phyloP scores from a whole-genome alignment of 192 early-diverging fungal species.

The Entomortierella parvispora region DNA sequence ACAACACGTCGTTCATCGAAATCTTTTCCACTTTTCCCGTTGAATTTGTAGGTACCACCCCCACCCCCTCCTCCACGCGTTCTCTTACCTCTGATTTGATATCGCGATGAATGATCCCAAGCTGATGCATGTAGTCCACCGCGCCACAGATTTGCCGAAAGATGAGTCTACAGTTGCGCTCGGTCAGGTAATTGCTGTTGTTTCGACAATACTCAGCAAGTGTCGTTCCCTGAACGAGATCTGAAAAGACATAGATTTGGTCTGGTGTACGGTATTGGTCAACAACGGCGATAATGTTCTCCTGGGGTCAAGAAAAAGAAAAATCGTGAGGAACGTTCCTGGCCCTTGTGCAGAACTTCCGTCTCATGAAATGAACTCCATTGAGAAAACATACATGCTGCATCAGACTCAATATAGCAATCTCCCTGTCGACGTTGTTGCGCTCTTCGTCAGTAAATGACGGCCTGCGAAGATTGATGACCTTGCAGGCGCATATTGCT shows the following conservation, averaged over 20 bases:
- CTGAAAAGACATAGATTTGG: conserved; percentile 29
- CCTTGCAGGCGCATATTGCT: conserved; percentile 28
- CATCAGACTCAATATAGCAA: conserved; percentile 6
- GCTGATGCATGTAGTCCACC: conserved; percentile 23
- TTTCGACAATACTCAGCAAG: background rate
- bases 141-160: conserved; percentile 35
- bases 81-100: conserved; percentile 53
- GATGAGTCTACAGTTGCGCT: conserved; percentile 10
- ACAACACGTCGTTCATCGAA: too few relatives aligned
- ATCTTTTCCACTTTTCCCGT: too few relatives aligned
- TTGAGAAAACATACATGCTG: conserved; percentile 29
- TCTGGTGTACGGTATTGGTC: background rate
- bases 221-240: conserved; percentile 18
- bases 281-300: conserved; percentile 27
- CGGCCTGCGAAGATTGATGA: background rate
- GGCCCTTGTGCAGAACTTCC: background rate
- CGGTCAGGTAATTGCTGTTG: background rate
- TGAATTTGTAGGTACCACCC: too few relatives aligned
- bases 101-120: conserved; percentile 29
- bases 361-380: background rate
- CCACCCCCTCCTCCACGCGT: too few relatives aligned
- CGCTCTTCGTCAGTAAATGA: background rate
- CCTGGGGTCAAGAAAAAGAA: conserved; percentile 11
- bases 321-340: background rate
- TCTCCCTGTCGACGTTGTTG: conserved; percentile 13